Evolutionary conservation across 148 eudicot species (phyloP).

Genomic region (Suaeda aralocaspica): DNA sequence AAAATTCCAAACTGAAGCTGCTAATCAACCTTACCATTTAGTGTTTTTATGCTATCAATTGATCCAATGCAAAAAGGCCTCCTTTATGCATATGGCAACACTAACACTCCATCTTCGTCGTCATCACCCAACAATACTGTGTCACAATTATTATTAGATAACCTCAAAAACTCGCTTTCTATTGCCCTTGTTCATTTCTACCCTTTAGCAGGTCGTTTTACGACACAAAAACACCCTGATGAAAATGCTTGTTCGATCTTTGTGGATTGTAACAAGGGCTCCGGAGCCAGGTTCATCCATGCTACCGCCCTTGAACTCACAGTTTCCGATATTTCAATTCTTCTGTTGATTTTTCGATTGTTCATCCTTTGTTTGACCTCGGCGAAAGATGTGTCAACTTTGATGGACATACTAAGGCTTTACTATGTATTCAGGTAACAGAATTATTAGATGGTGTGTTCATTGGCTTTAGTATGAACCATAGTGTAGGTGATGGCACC

Average conservation of each 20-base stretch:
- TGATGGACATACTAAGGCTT: conserved; percentile 36
- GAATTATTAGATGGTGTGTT: conserved; percentile 19
- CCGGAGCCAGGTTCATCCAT: conserved; percentile 44
- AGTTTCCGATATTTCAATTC: conserved; percentile 23
- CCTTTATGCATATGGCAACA: background rate
- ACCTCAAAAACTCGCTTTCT: conserved; percentile 13
- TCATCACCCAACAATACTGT: too few relatives aligned
- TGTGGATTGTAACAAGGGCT: conserved; percentile 34
- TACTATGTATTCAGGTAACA: conserved; percentile 40
- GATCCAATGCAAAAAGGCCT: conserved; percentile 25
- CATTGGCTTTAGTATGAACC: conserved; percentile 13
- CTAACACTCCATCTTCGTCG: background rate
- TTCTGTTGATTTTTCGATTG: conserved; percentile 15
- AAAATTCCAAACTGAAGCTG: background rate
- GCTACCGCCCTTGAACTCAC: conserved; percentile 25
- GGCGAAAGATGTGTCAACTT: conserved; percentile 28
- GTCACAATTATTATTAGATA: too few relatives aligned
- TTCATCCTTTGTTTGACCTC: conserved; percentile 24
- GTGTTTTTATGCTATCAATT: background rate
- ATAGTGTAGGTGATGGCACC: conserved; percentile 16
- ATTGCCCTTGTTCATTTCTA: conserved; percentile 14
- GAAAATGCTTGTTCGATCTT: conserved; percentile 7
- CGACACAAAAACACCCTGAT: background rate
- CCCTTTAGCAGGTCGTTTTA: conserved; percentile 14
- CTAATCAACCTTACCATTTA: conserved; percentile 13